Conservation (phyloP, 2,329 filamentous ascomycete species). For the Intubia oerlemansii region DNA sequence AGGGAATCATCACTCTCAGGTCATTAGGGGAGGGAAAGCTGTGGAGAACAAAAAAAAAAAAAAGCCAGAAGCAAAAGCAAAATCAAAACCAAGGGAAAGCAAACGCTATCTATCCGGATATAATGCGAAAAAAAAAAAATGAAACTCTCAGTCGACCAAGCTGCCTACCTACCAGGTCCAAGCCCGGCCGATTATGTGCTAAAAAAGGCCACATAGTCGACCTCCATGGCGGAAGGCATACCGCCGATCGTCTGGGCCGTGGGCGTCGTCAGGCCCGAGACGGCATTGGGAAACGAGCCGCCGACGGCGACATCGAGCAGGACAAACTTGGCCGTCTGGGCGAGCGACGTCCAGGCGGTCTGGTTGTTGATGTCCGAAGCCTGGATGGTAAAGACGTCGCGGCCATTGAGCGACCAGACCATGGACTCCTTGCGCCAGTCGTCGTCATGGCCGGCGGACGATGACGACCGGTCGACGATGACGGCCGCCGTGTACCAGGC, state of each 20-base stretch:
- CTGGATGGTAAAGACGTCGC: slow-evolving; percentile 19
- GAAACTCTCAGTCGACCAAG: background rate
- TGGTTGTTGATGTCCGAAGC: slow-evolving; percentile 20
- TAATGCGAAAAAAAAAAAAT: background rate
- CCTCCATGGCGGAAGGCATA: slow-evolving; percentile 27
- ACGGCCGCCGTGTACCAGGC: slow-evolving; percentile 26
- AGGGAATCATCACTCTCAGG: too few species aligned
- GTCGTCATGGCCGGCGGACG: slow-evolving; percentile 12
- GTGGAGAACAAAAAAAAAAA: background rate
- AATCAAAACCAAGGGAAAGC: background rate
- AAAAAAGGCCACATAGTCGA: slow-evolving; percentile 26
- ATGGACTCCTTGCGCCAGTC: slow-evolving; percentile 24
- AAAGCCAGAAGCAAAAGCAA: background rate
- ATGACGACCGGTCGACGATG: slow-evolving; percentile 21
- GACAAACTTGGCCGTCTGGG: slow-evolving; percentile 20
- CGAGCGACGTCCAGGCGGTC: slow-evolving; percentile 22
- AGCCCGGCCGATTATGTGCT: slow-evolving; percentile 1
- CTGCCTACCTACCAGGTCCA: too few species aligned
- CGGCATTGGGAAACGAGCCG: slow-evolving; percentile 16
- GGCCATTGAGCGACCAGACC: slow-evolving; percentile 25
- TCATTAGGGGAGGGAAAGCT: too few species aligned
- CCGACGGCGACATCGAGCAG: slow-evolving; percentile 27
- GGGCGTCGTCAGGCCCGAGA: slow-evolving; percentile 15
- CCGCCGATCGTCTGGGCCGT: slow-evolving; percentile 23
- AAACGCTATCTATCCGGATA: too few species aligned